These are phyloP conservation scores for Fremontodendron californicum DNA, from an alignment of 345 rosid species.

Conservation along the genomic window DNA sequence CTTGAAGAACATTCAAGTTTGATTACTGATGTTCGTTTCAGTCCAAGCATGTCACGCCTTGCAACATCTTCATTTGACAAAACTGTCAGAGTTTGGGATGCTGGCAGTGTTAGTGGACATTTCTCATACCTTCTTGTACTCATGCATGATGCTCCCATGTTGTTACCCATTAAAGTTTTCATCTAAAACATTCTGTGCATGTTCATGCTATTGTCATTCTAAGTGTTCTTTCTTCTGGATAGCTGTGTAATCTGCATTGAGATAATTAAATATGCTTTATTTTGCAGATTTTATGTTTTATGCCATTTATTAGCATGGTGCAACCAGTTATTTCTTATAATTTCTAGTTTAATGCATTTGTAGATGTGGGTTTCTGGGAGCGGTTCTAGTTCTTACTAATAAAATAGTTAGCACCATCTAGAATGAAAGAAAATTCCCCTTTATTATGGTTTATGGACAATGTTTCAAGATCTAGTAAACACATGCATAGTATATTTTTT, in stretches of 20 bases:
- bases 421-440: background rate
- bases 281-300: background rate
- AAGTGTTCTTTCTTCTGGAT: slow-evolving; percentile 1
- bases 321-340: background rate
- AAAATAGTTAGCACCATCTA: background rate
- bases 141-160: background rate
- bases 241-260: background rate
- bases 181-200: background rate
- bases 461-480: background rate
- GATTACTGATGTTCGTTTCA: slow-evolving; percentile 94
- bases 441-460: background rate
- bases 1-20: slow-evolving; percentile 78
- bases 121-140: background rate
- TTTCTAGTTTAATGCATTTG: background rate
- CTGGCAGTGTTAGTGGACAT: slow-evolving; percentile 66
- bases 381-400: background rate
- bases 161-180: background rate
- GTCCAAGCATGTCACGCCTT: slow-evolving; percentile 82
- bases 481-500: background rate
- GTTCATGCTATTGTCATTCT: background rate
- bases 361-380: background rate
- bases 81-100: slow-evolving; percentile 98
- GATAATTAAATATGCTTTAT: background rate
- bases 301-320: background rate
- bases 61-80: slow-evolving; percentile 97